Evolutionary conservation across 192 early-diverging fungal genomes (phyloP), one percentile per base, ranked within the genome.

Genomic region (Coemansia sp.): DNA sequence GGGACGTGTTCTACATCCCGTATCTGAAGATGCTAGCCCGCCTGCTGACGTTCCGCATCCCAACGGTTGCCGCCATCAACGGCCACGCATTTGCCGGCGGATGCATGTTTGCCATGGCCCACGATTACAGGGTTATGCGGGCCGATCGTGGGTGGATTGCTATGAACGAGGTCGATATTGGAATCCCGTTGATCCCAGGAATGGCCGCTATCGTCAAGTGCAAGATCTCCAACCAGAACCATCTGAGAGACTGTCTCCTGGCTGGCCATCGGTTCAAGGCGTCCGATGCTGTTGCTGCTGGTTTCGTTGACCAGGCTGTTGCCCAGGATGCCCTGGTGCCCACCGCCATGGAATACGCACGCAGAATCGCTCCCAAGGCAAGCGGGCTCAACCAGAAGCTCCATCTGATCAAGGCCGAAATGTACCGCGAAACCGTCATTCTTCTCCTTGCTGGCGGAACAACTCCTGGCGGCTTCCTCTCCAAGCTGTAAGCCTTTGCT

Each of bases 1-100:
- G 87, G 42, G 71, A 78, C 52, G 39, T 47, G 13, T 83, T 83
- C 60, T 83, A 83, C 62, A 42, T 69, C 9, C 76, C 76, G 0
- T 91, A 84, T 46, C 70, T 88, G 58, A 60, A 55, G 13, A 77
- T 92, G 78, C 84, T 92, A 3, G 81, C 80, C 26, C 84, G 87
- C 47, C 54, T 92, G 62, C 63, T 91, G 42, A 85, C 87, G 4
- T 91, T 89, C 68, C 73, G 85, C 15, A 66, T 92, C 13, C 90
- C 91, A 0, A 92, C 91, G 0, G 81, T 92, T 32, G 91, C 91
- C 5, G 90, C 90, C 9, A 71, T 92, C 22, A 92, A 92, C 62
- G 91, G 91, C 4, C 91, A 92, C 51, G 88, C 91, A 16, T 92
- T 92, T 80, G 91, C 91, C n/a, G 91, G 91, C 61, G 91, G 91